Evolutionary conservation across 768 basidiomycete genomes (phyloP), one percentile per base, ranked within the genome.

Genomic region (Kwoniella mangroviensis): DNA sequence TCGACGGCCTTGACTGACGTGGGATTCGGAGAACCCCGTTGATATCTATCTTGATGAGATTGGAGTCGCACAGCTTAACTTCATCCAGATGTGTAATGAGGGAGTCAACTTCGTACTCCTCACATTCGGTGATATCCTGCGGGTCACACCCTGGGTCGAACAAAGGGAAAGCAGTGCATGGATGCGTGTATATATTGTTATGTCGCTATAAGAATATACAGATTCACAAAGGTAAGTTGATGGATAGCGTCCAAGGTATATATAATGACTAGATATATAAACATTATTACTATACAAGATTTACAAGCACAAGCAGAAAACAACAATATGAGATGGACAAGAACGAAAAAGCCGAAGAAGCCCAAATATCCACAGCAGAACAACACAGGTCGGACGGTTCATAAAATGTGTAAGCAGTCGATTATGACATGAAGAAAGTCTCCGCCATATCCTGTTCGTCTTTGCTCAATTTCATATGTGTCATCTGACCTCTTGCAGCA

Each of bases 361-460:
- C 34, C 34, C 34, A 34, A 34, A 34, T 6, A 34, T 34, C 34
- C 34, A 34, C 34, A 34, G 34, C 34, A 34, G 34, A 34, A 34
- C 34, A 34, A 34, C 34, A 34, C 34, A 34, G 34, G 34, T 34
- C 34, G 34, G 34, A 34, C 34, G 34, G 34, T 34, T 34, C 34
- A 34, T 34, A 34, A 5, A 34, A 34, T 34, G 34, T 34, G 34
- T 34, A 34, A 34, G 34, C 34, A 34, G 34, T 34, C 34, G 43
- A 57, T 59, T 71, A 80, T 51, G 75, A 69, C 73, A 78, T 43
- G 78, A 81, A 81, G 75, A 81, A 81, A 2, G 74, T 75, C 71
- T 81, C 79, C 15, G 72, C 73, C 41, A 77, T 59, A 28, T 81
- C 77, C 66, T 66, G 59, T 41, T 78, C 71, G 28, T 79, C 77